A percentile compares a stretch with the other conserved stretches of the same genome.
Conservation (phyloP, 2,329 filamentous ascomycete species). For the Aspergillus versicolor region DNA sequence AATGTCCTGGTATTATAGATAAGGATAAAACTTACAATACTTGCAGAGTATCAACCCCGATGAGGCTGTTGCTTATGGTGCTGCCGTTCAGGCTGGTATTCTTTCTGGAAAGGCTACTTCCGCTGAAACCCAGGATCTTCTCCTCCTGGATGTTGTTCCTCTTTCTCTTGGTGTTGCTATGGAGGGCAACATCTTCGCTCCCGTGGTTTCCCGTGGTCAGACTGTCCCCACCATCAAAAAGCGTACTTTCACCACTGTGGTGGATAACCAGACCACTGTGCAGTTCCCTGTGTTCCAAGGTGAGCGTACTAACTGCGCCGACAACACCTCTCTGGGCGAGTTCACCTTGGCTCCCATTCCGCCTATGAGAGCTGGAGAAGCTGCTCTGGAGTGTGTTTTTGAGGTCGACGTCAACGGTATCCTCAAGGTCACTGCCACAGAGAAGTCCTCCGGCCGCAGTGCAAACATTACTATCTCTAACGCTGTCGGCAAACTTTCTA, state of each 20-base stretch:
- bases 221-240: slow-evolving; percentile 83
- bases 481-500: slow-evolving; percentile 97
- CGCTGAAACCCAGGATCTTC: slow-evolving; percentile 88
- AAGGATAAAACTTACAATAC: not conserved
- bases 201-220: slow-evolving; percentile 77
- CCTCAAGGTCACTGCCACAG: slow-evolving; percentile 97
- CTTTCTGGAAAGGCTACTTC: slow-evolving; percentile 97
- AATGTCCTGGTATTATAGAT: not conserved
- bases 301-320: slow-evolving; percentile 96
- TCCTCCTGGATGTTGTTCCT: slow-evolving; percentile 93
- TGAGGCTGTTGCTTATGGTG: slow-evolving; percentile 98
- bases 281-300: slow-evolving; percentile 95
- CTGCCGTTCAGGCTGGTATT: slow-evolving; percentile 97
- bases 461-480: slow-evolving; percentile 99
- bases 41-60: slow-evolving; percentile 90
- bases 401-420: slow-evolving; percentile 99
- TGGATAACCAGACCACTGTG: slow-evolving; percentile 70
- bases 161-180: slow-evolving; percentile 98
- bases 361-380: slow-evolving; percentile 88
- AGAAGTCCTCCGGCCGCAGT: slow-evolving; percentile 96
- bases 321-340: slow-evolving; percentile 97
- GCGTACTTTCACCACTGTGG: slow-evolving; percentile 77
- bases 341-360: slow-evolving; percentile 90
- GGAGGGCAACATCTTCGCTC: slow-evolving; percentile 99
- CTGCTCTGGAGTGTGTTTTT: slow-evolving; percentile 96